Conservation (phyloP, 148 eudicot species). For the Persicaria maculosa region DNA sequence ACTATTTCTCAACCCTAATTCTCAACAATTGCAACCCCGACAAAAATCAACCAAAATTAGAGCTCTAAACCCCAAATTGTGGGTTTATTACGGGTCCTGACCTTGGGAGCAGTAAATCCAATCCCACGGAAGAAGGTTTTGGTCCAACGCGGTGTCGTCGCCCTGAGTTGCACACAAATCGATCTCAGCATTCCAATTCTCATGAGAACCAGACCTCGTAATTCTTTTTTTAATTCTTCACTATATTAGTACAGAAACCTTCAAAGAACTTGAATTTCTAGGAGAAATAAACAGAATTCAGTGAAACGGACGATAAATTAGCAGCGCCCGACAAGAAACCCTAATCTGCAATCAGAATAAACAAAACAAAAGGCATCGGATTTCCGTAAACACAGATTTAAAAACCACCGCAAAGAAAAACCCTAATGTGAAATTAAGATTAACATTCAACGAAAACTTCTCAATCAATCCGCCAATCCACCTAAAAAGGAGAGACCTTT, state of each 20-base stretch:
- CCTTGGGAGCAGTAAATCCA: slow-evolving; percentile 61
- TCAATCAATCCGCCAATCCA: not conserved
- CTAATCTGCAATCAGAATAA: slow-evolving; percentile 28
- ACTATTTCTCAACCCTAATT: slow-evolving; percentile 11
- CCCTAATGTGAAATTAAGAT: not conserved
- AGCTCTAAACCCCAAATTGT: slow-evolving; percentile 31
- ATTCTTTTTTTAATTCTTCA: not conserved
- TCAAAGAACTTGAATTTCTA: slow-evolving; percentile 29
- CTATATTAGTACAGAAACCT: slow-evolving; percentile 26
- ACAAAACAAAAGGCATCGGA: not conserved
- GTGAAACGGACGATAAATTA: slow-evolving; percentile 7
- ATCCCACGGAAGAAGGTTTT: slow-evolving; percentile 53
- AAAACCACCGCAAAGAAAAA: too few species aligned
- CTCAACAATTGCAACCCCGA: slow-evolving; percentile 5
- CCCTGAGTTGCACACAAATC: slow-evolving; percentile 39
- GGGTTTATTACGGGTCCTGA: slow-evolving; percentile 72
- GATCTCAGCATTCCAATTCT: slow-evolving; percentile 98
- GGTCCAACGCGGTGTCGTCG: slow-evolving; percentile 46
- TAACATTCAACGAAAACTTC: not conserved
- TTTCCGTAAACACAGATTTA: not conserved
- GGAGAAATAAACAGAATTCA: slow-evolving; percentile 18
- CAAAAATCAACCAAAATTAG: slow-evolving; percentile 31
- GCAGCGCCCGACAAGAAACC: slow-evolving; percentile 15
- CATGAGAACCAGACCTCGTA: slow-evolving; percentile 71
- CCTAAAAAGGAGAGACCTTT: not conserved